Conservation (phyloP, 1,139 yeast species). For the Blastobotrys capitulatus region DNA sequence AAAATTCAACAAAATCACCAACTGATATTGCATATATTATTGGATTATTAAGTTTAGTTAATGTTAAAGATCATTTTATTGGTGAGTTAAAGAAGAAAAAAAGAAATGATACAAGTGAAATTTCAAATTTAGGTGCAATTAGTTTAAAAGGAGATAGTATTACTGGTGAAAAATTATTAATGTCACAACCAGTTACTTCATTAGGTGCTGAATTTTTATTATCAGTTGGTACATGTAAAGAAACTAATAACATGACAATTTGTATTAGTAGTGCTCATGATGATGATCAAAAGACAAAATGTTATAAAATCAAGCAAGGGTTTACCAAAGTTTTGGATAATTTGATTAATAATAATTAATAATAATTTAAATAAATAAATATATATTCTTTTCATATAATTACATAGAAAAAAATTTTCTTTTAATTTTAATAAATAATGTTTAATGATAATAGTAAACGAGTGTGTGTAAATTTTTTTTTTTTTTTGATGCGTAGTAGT, state of each 20-base stretch:
- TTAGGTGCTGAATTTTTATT: slow-evolving; percentile 11
- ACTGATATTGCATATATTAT: slow-evolving; percentile 12
- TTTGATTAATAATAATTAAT: background rate
- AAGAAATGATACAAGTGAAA: slow-evolving; percentile 6
- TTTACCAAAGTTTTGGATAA: background rate
- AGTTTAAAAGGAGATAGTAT: background rate
- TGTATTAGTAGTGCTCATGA: slow-evolving; percentile 11
- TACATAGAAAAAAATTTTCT: too few species aligned
- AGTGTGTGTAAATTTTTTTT: background rate
- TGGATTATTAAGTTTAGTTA: slow-evolving; percentile 18
- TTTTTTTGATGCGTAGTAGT: too few species aligned
- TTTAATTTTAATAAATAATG: too few species aligned
- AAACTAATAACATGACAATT: slow-evolving; percentile 8
- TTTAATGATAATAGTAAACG: background rate
- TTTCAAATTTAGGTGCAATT: slow-evolving; percentile 14
- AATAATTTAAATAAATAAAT: too few species aligned
- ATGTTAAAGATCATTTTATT: slow-evolving; percentile 13
- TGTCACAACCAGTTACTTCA: slow-evolving; percentile 12
- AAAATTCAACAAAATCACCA: slow-evolving; percentile 5
- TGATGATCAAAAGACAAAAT: slow-evolving; percentile 9
- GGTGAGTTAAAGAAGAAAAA: background rate
- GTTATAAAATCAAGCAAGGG: background rate
- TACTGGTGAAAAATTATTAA: slow-evolving; percentile 6
- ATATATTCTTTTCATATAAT: too few species aligned
- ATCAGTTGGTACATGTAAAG: slow-evolving; percentile 9